phyloP scores from a whole-genome alignment of 2,329 filamentous ascomycete genomes.

The Exutisphaerella laricina region DNA sequence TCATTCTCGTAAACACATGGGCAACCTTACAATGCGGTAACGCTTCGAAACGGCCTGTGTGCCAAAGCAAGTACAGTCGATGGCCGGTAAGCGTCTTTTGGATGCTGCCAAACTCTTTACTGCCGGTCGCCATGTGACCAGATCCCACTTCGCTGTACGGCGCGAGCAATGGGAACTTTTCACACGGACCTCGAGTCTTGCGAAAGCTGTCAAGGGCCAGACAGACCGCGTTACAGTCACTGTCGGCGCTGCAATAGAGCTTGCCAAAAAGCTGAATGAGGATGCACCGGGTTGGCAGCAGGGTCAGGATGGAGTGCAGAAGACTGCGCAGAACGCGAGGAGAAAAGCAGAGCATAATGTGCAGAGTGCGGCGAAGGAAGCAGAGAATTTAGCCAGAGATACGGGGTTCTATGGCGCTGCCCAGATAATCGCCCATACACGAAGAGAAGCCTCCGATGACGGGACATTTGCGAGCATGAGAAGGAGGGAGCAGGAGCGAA shows the following conservation, averaged over 20 bases:
- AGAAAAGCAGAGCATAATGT: slow-evolving; percentile 15
- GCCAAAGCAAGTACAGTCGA: too few species aligned
- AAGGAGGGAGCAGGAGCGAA: slow-evolving; percentile 38
- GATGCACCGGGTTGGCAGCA: slow-evolving; percentile 32
- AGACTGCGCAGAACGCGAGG: slow-evolving; percentile 12
- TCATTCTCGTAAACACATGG: too few species aligned
- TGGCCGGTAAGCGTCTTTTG: slow-evolving; percentile 49
- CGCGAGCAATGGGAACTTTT: slow-evolving; percentile 58
- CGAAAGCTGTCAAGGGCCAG: slow-evolving; percentile 57
- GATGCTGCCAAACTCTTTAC: slow-evolving; percentile 49
- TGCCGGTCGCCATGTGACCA: slow-evolving; percentile 42
- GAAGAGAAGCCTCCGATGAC: slow-evolving; percentile 31
- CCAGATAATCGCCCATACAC: not conserved
- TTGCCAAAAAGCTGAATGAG: slow-evolving; percentile 55
- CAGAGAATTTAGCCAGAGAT: slow-evolving; percentile 14
- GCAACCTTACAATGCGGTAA: too few species aligned
- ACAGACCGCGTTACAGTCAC: slow-evolving; percentile 58
- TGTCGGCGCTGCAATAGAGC: slow-evolving; percentile 54
- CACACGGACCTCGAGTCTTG: slow-evolving; percentile 58
- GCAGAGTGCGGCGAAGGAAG: slow-evolving; percentile 28
- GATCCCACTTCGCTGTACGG: slow-evolving; percentile 54
- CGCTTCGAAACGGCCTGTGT: too few species aligned
- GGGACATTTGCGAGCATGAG: slow-evolving; percentile 30
- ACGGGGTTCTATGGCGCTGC: slow-evolving; percentile 1
- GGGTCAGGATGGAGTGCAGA: slow-evolving; percentile 6